A percentile compares a stretch with the other conserved stretches of the same genome.
Conservation (phyloP, 2,329 filamentous ascomycete species). For the Aspergillus viridinutans region DNA sequence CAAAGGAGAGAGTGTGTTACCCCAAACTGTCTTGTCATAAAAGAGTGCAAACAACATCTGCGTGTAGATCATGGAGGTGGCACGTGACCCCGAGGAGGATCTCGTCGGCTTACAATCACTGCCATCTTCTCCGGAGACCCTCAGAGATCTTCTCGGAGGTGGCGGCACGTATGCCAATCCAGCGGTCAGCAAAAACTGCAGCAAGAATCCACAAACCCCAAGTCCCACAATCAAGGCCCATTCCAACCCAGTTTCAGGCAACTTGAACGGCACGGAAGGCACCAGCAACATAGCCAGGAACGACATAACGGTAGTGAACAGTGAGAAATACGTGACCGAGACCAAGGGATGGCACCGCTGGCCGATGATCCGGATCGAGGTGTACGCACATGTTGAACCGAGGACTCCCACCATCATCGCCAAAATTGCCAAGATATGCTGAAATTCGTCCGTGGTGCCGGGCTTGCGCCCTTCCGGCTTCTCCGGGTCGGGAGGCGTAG, state of each 20-base stretch:
- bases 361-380: slow-evolving; percentile 75
- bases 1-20: slow-evolving; percentile 53
- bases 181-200: slow-evolving; percentile 81
- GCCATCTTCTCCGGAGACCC: slow-evolving; percentile 1
- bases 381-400: slow-evolving; percentile 70
- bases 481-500: slow-evolving; percentile 11
- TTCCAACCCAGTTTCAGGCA: slow-evolving; percentile 53
- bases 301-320: slow-evolving; percentile 66
- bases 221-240: slow-evolving; percentile 67
- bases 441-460: slow-evolving; percentile 50
- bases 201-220: slow-evolving; percentile 70
- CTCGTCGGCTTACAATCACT: neutral
- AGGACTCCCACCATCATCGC: slow-evolving; percentile 72
- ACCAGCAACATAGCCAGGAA: slow-evolving; percentile 54
- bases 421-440: slow-evolving; percentile 66
- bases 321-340: slow-evolving; percentile 77
- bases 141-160: slow-evolving; percentile 21
- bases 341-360: slow-evolving; percentile 76
- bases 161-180: slow-evolving; percentile 69
- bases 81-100: slow-evolving; percentile 39
- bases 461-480: slow-evolving; percentile 17
- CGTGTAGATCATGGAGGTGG: slow-evolving; percentile 65
- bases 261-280: slow-evolving; percentile 54
- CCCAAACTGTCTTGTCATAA: slow-evolving; percentile 62
- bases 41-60: slow-evolving; percentile 66